These are phyloP conservation scores for Nakaseomyces uthaithaninus DNA, from an alignment of 1,139 yeast species.

Conservation along the genomic window DNA sequence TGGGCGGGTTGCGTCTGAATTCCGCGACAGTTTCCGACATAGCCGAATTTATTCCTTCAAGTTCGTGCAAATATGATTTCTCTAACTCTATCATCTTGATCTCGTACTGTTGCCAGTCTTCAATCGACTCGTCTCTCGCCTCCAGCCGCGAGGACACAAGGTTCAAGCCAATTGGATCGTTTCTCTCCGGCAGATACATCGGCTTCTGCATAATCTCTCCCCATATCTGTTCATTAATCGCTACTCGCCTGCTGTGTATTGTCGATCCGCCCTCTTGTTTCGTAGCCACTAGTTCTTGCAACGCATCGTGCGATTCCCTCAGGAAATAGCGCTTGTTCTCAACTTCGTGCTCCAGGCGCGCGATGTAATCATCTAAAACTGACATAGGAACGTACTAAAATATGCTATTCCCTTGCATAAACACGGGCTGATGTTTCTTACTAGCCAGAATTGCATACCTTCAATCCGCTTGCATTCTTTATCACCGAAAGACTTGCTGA, in stretches of 20 bases:
- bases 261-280: not conserved
- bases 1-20: constrained; percentile 6
- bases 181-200: constrained; percentile 26
- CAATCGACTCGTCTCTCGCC: constrained; percentile 9
- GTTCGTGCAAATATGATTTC: constrained; percentile 6
- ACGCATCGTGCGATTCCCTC: constrained; percentile 20
- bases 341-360: constrained; percentile 23
- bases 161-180: constrained; percentile 30
- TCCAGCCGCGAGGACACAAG: constrained; percentile 14
- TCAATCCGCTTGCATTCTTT: too few relatives aligned
- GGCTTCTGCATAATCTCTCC: constrained; percentile 22
- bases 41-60: constrained; percentile 7
- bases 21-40: constrained; percentile 6
- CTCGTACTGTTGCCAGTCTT: not conserved
- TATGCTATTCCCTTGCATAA: too few relatives aligned
- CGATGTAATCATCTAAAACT: constrained; percentile 16
- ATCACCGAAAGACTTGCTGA: too few relatives aligned
- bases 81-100: not conserved
- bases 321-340: constrained; percentile 25
- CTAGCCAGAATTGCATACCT: too few relatives aligned
- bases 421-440: too few relatives aligned
- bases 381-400: too few relatives aligned
- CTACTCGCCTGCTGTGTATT: constrained; percentile 3
- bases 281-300: constrained; percentile 12
- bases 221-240: constrained; percentile 14